phyloP scores from a whole-genome alignment of 2,329 filamentous ascomycete species.

The Pleomassaria siparia region DNA sequence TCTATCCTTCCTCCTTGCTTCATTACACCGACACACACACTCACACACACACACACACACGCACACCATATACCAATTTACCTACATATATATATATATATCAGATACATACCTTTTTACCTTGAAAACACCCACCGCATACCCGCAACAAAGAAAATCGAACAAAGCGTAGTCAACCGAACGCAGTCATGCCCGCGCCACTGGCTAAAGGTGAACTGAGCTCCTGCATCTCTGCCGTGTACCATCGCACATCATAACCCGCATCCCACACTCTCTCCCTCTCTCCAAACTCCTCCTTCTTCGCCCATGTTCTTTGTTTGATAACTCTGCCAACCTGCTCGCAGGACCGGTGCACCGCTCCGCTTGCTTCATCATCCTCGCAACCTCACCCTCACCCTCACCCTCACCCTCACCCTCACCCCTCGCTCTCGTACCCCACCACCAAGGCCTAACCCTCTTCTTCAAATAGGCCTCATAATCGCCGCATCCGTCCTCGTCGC shows the following conservation, averaged over 20 bases:
- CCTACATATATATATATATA: too few species aligned
- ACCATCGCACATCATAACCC: slow-evolving; percentile 13
- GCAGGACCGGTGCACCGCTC: slow-evolving; percentile 30
- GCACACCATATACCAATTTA: too few species aligned
- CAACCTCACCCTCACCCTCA: slow-evolving; percentile 3
- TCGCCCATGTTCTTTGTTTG: slow-evolving; percentile 5
- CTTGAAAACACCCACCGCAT: background rate
- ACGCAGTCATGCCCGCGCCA: slow-evolving; percentile 40
- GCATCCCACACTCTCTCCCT: slow-evolving; percentile 1
- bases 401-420: too few species aligned
- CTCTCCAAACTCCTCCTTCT: background rate
- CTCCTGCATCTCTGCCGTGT: slow-evolving; percentile 26
- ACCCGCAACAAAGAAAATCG: too few species aligned
- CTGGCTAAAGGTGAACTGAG: slow-evolving; percentile 43
- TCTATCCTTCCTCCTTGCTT: too few species aligned
- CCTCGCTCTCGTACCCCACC: slow-evolving; percentile 10
- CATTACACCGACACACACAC: too few species aligned
- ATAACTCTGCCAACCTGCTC: slow-evolving; percentile 33
- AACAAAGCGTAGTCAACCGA: too few species aligned
- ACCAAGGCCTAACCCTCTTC: slow-evolving; percentile 29
- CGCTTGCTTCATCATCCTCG: slow-evolving; percentile 14
- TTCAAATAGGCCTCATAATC: slow-evolving; percentile 60
- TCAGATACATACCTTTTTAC: background rate
- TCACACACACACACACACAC: too few species aligned
- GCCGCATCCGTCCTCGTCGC: slow-evolving; percentile 63